Evolutionary conservation across 495 filamentous ascomycete genomes (phyloP), one percentile per base, ranked within the genome.

Genomic region (Penicillium canariense): DNA sequence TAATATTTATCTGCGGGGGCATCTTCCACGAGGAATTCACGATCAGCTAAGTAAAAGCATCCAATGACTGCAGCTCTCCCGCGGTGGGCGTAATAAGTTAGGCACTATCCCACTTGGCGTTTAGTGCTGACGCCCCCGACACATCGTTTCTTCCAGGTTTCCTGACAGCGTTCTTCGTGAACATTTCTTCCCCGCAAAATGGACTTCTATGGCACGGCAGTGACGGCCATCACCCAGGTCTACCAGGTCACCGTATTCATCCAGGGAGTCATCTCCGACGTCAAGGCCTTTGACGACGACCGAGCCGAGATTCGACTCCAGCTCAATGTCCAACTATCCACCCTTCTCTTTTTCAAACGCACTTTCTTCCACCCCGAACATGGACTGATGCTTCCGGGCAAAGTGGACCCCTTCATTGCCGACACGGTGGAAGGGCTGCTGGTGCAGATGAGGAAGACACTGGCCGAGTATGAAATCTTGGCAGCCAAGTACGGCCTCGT

Each of bases 211-310:
- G 58, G 58, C 9, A 65, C 61, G 17, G 61, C 61, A 7, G 40
- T 46, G 5, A 61, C 58, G 8, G 61, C 51, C 18, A 57, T 61
- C 12, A 57, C 54, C 20, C 58, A 65, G 31, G 45, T 58, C n/a
- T 58, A 58, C 27, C 50, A 58, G 17, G 58, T 61, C 22, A 61
- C 61, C 2, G 51, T 65, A n/a, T 65, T 65, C 38, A 61, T 65
- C 32, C 50, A 61, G 35, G 61, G 61, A 15, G 50, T 65, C 30
- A 54, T 65, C 22, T 55, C 58, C 30, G 59, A 61, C 47, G 38
- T 58, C 49, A 58, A 61, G 43, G 12, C 54, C n/a, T 61, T 57
- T 30, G 61, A 61, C 23, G 61, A 65, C 25, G 58, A 65, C 47
- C 57, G 59, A 15, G 48, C 50, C 34, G 54, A 57, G 20, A 56